Evolutionary conservation across 345 rosid species (phyloP).

Genomic region (Hevea brasiliensis): DNA sequence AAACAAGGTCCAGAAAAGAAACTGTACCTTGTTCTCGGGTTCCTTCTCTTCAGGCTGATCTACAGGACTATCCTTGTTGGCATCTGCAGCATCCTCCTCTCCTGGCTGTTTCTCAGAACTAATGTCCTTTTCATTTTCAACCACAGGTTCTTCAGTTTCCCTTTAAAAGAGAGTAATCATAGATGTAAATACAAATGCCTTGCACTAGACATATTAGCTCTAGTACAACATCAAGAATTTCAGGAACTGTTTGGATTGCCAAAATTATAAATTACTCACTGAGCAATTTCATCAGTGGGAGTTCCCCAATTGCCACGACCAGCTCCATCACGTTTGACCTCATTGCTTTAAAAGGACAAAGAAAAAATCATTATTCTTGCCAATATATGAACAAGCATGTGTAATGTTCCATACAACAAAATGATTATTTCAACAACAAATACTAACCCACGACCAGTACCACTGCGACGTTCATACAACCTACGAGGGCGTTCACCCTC

Average conservation of each 20-base stretch:
- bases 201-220: neutral
- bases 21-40: conserved; percentile 67
- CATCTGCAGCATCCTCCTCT: conserved; percentile 64
- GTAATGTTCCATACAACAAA: neutral
- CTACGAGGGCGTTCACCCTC: conserved; percentile 78
- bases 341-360: conserved; percentile 45
- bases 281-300: conserved; percentile 66
- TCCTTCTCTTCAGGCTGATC: conserved; percentile 66
- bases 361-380: no score
- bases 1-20: neutral
- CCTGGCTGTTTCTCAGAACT: conserved; percentile 57
- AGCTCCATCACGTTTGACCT: conserved; percentile 80
- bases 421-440: neutral
- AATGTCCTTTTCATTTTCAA: conserved; percentile 50
- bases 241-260: neutral
- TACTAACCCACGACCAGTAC: conserved; percentile 93
- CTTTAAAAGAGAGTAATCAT: conserved; percentile 32
- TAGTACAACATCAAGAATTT: no score
- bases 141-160: conserved; percentile 62
- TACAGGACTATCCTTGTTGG: conserved; percentile 61
- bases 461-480: conserved; percentile 76
- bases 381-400: neutral
- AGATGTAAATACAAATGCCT: neutral
- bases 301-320: conserved; percentile 98
- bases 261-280: conserved; percentile 45